A percentile compares a stretch with the other conserved stretches of the same genome.
phyloP scores from a whole-genome alignment of 371 early-diverging fungal species.

The Massospora cicadina region DNA sequence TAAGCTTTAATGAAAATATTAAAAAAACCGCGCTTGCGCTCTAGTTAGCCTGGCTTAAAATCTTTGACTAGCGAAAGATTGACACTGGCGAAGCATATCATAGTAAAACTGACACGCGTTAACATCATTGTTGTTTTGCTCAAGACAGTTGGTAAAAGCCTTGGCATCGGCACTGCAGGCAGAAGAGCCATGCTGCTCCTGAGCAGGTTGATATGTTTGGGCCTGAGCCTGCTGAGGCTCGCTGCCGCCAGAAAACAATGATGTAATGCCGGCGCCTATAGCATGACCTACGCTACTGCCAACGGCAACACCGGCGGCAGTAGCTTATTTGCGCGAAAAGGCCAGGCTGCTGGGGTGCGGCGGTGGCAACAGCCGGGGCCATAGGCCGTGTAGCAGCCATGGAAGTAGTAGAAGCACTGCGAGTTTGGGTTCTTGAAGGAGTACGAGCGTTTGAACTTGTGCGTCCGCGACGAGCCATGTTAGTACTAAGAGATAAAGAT shows the following conservation, averaged over 20 bases:
- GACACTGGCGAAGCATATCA: conserved; percentile 75
- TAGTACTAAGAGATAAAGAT: background rate
- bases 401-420: conserved; percentile 15
- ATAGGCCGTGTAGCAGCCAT: conserved; percentile 25
- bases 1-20: too few relatives aligned
- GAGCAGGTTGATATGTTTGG: conserved; percentile 19
- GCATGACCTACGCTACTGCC: conserved; percentile 65
- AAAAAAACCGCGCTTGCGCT: too few relatives aligned
- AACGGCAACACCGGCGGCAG: conserved; percentile 86
- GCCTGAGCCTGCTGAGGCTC: conserved; percentile 13
- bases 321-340: conserved; percentile 78
- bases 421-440: conserved; percentile 3
- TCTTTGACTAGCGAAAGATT: conserved; percentile 23
- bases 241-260: conserved; percentile 40
- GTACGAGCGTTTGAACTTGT: conserved; percentile 1
- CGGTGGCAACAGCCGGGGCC: conserved; percentile 15
- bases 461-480: conserved; percentile 9
- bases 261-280: conserved; percentile 47
- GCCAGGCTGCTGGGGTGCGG: conserved; percentile 29
- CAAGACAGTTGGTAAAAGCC: conserved; percentile 72
- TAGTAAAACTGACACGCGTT: conserved; percentile 68
- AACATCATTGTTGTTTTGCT: conserved; percentile 57
- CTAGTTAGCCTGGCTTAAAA: too few relatives aligned
- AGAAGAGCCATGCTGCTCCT: conserved; percentile 21
- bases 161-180: conserved; percentile 69